phyloP scores from a whole-genome alignment of 352 stramenopile genomes.

The Plasmopara muralis region DNA sequence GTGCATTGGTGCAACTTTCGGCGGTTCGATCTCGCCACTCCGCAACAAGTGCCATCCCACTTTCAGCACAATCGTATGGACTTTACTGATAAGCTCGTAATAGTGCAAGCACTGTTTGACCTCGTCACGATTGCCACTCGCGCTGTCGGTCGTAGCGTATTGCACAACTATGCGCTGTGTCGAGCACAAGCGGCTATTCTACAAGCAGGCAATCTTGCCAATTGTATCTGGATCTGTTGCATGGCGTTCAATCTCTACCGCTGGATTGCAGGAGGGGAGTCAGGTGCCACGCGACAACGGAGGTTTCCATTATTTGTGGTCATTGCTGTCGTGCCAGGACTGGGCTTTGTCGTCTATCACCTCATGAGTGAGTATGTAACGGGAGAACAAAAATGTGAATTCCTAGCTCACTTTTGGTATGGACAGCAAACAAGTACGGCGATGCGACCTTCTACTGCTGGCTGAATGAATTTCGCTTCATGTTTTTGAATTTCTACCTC shows the following conservation, averaged over 20 bases:
- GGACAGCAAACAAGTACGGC: slow-evolving; percentile 48
- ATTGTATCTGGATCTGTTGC: slow-evolving; percentile 68
- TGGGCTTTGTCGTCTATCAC: slow-evolving; percentile 49
- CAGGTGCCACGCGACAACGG: slow-evolving; percentile 51
- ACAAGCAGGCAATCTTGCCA: slow-evolving; percentile 44
- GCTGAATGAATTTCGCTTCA: slow-evolving; percentile 52
- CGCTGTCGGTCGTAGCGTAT: slow-evolving; percentile 43
- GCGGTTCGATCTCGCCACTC: slow-evolving; percentile 3
- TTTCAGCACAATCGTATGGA: slow-evolving; percentile 30
- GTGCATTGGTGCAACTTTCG: slow-evolving; percentile 25
- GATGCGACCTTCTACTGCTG: slow-evolving; percentile 83
- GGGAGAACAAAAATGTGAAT: neutral
- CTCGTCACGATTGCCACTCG: slow-evolving; percentile 43
- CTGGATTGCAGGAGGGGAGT: slow-evolving; percentile 71
- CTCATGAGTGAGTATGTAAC: slow-evolving; percentile 36
- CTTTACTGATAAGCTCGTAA: slow-evolving; percentile 63
- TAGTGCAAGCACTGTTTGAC: slow-evolving; percentile 69
- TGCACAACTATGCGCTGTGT: slow-evolving; percentile 41
- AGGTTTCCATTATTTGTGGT: slow-evolving; percentile 51
- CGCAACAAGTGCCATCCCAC: slow-evolving; percentile 6
- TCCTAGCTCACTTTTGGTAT: slow-evolving; percentile 1
- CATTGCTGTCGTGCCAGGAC: slow-evolving; percentile 44
- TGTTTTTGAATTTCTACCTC: slow-evolving; percentile 74
- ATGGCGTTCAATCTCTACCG: slow-evolving; percentile 79
- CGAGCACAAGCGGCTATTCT: slow-evolving; percentile 51